Evolutionary conservation across 768 basidiomycete genomes (phyloP), one percentile per base, ranked within the genome.

Genomic region (Suillus paluster): DNA sequence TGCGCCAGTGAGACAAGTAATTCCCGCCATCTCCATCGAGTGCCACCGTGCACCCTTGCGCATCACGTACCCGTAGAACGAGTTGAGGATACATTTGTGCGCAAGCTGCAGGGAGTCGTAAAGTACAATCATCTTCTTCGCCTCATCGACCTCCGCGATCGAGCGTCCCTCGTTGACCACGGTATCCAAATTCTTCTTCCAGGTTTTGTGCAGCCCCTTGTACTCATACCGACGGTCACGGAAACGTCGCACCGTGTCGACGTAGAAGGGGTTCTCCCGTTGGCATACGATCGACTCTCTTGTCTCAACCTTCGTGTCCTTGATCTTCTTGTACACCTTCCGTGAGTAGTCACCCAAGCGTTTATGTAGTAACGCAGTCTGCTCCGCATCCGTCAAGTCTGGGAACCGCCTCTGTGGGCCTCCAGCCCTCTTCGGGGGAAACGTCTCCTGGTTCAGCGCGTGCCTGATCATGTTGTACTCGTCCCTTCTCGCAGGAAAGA

Each of bases 1-100:
- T 21, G 97, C 95, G 44, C 97, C 97, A 0, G 97, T 99, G 57
- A 99, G 80, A 78, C 97, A 99, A 12, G 97, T 99, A 64, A 99
- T 98, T 8, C 97, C 97, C 1, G 97, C 97, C 97, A 99, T 99
- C 80, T 99, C 97, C 97, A 99, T 98, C 33, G 97, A 99, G 75
- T 98, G 96, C 97, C 97, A 99, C 34, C 97, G 83, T 19, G 97
- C 97, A 57, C 97, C 97, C 73, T 99, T 99, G 44, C 97, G 88
- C 97, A 99, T 99, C 73, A 99, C 97, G 69, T 99, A 99, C 39
- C 97, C 97, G 72, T 99, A 99, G 83, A 99, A 99, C 4, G 97
- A 99, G 81, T 99, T 99, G 66, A 99, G 86, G 72, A 99, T 99
- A 72, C 96, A 98, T 80, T 99, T 99, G 84, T 99, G 97, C 4